phyloP scores from a whole-genome alignment of 768 basidiomycete species.

The Russula dissimulans region DNA sequence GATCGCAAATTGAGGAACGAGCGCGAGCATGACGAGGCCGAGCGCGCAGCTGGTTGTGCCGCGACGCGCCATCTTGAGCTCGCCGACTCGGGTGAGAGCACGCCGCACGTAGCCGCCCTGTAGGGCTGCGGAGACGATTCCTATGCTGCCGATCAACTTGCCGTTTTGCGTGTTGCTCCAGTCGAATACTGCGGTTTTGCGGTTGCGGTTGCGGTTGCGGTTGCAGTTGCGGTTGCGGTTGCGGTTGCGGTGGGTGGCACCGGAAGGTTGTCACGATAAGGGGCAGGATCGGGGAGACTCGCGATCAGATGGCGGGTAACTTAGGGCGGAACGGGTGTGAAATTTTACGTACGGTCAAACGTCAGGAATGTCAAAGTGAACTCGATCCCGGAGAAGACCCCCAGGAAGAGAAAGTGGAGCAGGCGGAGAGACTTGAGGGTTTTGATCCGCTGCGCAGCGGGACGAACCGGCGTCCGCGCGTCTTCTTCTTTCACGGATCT shows the following conservation, averaged over 20 bases:
- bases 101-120: conserved; percentile 95
- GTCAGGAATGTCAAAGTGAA: conserved; percentile 95
- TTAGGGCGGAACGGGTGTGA: too few species aligned
- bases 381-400: conserved; percentile 90
- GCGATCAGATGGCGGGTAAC: too few species aligned
- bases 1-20: conserved; percentile 50
- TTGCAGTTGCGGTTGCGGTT: too few species aligned
- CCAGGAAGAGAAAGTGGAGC: conserved; percentile 79
- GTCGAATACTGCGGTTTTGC: conserved; percentile 53
- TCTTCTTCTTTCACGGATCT: too few species aligned
- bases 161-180: conserved; percentile 89
- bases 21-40: conserved; percentile 61
- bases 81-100: conserved; percentile 61
- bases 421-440: conserved; percentile 51
- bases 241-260: too few species aligned
- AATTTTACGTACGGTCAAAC: conserved; percentile 60
- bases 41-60: conserved; percentile 68
- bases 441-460: conserved; percentile 41
- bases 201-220: too few species aligned
- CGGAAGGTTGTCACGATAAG: too few species aligned
- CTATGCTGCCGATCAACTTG: conserved; percentile 75
- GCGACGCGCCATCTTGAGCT: conserved; percentile 72
- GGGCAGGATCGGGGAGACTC: too few species aligned
- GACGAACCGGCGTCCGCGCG: conserved; percentile 11
- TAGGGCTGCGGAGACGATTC: conserved; percentile 78